These are phyloP conservation scores for Leishmania tarentolae DNA, from an alignment of 208 protist species.

Conservation along the genomic window DNA sequence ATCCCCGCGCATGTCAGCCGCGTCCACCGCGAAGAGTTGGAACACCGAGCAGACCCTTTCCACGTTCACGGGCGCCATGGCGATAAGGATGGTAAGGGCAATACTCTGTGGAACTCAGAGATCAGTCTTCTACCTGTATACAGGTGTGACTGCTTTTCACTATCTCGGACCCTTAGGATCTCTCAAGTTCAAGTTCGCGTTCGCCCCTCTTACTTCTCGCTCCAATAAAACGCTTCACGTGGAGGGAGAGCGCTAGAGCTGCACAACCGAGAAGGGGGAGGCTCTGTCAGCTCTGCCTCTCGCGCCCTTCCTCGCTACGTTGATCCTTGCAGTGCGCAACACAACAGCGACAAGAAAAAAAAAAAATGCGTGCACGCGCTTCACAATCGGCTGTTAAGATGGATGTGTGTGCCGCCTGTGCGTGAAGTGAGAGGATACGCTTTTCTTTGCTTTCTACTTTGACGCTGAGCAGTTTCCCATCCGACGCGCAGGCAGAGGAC, in stretches of 20 bases:
- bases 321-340: not conserved
- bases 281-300: not conserved
- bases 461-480: not conserved
- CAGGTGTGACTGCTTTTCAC: not conserved
- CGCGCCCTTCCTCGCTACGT: not conserved
- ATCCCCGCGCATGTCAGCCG: not conserved
- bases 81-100: not conserved
- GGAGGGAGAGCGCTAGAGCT: not conserved
- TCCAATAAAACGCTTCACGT: not conserved
- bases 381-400: not conserved
- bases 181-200: not conserved
- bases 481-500: not conserved
- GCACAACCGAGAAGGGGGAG: not conserved
- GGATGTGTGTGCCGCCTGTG: not conserved
- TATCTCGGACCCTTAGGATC: not conserved
- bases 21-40: conserved; percentile 21
- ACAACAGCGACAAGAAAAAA: not conserved
- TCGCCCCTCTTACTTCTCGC: not conserved
- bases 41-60: conserved; percentile 29
- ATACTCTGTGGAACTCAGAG: not conserved
- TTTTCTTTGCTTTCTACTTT: not conserved
- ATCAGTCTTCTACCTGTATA: not conserved
- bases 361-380: not conserved
- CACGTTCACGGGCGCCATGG: conserved; percentile 32
- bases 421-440: not conserved